phyloP scores from a whole-genome alignment of 495 filamentous ascomycete species.

The Talaromyces borbonicus region DNA sequence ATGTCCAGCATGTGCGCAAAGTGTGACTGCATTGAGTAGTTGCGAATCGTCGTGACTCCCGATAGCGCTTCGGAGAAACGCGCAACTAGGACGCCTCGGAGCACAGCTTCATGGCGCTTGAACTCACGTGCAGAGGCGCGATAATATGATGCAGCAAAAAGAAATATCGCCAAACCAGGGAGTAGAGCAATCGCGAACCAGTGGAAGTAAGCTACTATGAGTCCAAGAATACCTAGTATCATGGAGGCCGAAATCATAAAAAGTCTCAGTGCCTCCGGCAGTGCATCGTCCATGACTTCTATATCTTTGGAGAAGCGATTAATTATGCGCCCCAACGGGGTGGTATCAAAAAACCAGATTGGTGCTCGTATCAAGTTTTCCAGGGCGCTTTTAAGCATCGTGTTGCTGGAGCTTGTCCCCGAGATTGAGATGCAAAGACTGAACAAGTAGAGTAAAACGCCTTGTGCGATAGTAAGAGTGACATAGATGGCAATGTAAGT shows the following conservation, averaged over 20 bases:
- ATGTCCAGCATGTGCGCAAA: constrained; percentile 50
- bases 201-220: constrained; percentile 45
- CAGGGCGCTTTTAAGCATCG: constrained; percentile 33
- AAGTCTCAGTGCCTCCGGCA: constrained; percentile 24
- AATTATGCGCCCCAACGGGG: constrained; percentile 37
- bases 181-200: constrained; percentile 81
- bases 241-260: constrained; percentile 20
- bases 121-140: constrained; percentile 58
- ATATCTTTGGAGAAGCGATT: constrained; percentile 41
- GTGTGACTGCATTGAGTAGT: constrained; percentile 45
- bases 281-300: constrained; percentile 33
- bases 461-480: constrained; percentile 49
- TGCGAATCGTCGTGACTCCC: constrained; percentile 60
- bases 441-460: constrained; percentile 6
- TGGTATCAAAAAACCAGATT: constrained; percentile 38
- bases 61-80: constrained; percentile 51
- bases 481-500: constrained; percentile 72
- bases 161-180: constrained; percentile 72
- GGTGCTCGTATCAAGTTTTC: constrained; percentile 36
- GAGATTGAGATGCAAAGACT: constrained; percentile 58
- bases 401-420: constrained; percentile 38
- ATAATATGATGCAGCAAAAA: constrained; percentile 78
- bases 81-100: constrained; percentile 57
- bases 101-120: constrained; percentile 55
- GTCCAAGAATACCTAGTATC: constrained; percentile 6